Evolutionary conservation across 768 basidiomycete species (phyloP).

Genomic region (Leucocoprinus birnbaumii): DNA sequence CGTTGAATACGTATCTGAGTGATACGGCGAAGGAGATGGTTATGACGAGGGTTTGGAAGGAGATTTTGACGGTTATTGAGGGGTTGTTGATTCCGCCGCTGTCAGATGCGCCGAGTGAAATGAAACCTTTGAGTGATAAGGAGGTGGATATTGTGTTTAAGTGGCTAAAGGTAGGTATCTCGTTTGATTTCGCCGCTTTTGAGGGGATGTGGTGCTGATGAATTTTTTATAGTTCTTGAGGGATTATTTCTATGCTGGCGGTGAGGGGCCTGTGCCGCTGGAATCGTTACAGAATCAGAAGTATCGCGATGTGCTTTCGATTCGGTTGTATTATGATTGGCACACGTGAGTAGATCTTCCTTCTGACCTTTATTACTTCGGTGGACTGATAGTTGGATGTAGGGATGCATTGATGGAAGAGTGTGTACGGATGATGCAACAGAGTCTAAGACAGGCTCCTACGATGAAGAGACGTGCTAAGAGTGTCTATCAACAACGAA

Average conservation of each 20-base stretch:
- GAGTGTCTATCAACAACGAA: conserved; percentile 89
- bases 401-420: conserved; percentile 90
- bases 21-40: conserved; percentile 87
- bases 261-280: conserved; percentile 86
- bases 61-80: conserved; percentile 84
- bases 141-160: conserved; percentile 99
- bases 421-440: conserved; percentile 94
- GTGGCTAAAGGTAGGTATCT: conserved; percentile 79
- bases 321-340: conserved; percentile 97
- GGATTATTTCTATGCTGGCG: conserved; percentile 93
- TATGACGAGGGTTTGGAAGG: conserved; percentile 95
- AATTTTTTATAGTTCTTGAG: conserved; percentile 66
- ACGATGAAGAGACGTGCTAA: conserved; percentile 87
- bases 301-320: conserved; percentile 86
- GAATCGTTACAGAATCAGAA: conserved; percentile 91
- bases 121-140: conserved; percentile 91
- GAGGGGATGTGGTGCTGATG: neutral
- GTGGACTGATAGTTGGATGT: conserved; percentile 13
- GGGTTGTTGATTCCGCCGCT: conserved; percentile 88
- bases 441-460: conserved; percentile 69
- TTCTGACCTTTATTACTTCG: neutral
- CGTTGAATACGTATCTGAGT: conserved; percentile 84
- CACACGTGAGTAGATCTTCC: conserved; percentile 56
- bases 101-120: conserved; percentile 79
- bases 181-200: neutral